Evolutionary conservation across 139 green algal species (phyloP), one percentile per base, ranked within the genome.

Genomic region (Chlamydomonas schloesseri): DNA sequence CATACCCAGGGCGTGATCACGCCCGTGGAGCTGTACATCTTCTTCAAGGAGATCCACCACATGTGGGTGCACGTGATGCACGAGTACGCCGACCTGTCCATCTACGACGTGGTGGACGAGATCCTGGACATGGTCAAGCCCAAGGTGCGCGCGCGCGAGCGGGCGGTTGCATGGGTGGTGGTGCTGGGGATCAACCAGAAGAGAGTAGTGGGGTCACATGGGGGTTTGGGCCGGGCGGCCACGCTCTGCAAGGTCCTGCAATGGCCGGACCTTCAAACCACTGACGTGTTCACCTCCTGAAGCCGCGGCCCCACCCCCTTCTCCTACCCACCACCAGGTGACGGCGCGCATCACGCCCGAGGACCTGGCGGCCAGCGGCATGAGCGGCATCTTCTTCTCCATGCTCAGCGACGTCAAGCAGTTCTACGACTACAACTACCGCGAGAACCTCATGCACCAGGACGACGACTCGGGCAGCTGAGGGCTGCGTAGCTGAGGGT

Each of bases 391-490:
- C 70, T 90, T 92, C 82, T 89, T 92, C 85, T 89, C 86, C 60
- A 87, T 90, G 29, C 76, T 92, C 62, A 86, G 87, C 55, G 93
- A 96, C 60, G 92, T 93, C 53, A 92, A 92, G 75, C 69, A 91
- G 72, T 96, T 96, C 73, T 94, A 88, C 71, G 90, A 93, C 60
- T 94, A 94, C 87, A 93, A 96, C 47, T 91, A 93, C 79, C 58
- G 93, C 1, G 93, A 95, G 78, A 88, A 87, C 67, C 55, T 92
- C 24, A 90, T 94, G 88, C 91, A 94, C 81, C 67, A 87, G 37
- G 89, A 93, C 74, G 82, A 91, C 42, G 90, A 93, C 34, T 46
- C 69, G 33, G 55, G 70, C 2, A 36, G 28, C 3, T 73, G 50
- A 57, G 64, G 20, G 13, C 2, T n/a, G n/a, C n/a, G n/a, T n/a